phyloP scores from a whole-genome alignment of 1,139 yeast genomes.

The Protomyces inundatus region DNA sequence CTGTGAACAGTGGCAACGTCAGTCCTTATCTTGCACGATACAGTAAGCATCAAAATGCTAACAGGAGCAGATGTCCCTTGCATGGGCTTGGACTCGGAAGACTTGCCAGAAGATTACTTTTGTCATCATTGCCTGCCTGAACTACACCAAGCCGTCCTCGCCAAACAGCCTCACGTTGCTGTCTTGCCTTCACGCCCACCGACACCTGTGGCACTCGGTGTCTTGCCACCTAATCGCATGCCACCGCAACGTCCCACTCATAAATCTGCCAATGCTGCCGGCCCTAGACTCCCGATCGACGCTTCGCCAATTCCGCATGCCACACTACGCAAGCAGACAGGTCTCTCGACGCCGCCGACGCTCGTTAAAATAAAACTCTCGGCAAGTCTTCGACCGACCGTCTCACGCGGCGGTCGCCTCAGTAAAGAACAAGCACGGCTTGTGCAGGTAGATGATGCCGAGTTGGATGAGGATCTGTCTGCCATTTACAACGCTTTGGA shows the following conservation, averaged over 20 bases:
- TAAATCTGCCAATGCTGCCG: not conserved
- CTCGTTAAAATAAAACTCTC: not conserved
- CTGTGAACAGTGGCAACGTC: slow-evolving; percentile 17
- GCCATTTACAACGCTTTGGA: not conserved
- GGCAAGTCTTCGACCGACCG: not conserved
- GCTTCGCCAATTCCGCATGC: not conserved
- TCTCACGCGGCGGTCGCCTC: not conserved
- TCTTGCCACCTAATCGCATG: not conserved
- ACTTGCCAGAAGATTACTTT: slow-evolving; percentile 13
- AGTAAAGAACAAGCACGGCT: not conserved
- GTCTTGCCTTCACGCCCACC: no score
- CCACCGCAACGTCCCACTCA: no score
- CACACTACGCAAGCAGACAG: not conserved
- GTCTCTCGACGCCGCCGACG: not conserved
- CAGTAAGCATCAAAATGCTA: not conserved
- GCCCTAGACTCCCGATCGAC: not conserved
- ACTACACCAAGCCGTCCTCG: not conserved
- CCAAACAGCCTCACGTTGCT: not conserved
- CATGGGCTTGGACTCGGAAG: not conserved
- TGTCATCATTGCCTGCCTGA: slow-evolving; percentile 11
- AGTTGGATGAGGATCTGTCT: not conserved
- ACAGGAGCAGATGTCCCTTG: slow-evolving; percentile 4
- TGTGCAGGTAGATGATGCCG: not conserved
- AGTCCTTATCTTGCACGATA: not conserved
- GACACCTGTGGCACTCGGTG: not conserved